Evolutionary conservation across 306 rosid species (phyloP).

Genomic region (Sicyos edulis): DNA sequence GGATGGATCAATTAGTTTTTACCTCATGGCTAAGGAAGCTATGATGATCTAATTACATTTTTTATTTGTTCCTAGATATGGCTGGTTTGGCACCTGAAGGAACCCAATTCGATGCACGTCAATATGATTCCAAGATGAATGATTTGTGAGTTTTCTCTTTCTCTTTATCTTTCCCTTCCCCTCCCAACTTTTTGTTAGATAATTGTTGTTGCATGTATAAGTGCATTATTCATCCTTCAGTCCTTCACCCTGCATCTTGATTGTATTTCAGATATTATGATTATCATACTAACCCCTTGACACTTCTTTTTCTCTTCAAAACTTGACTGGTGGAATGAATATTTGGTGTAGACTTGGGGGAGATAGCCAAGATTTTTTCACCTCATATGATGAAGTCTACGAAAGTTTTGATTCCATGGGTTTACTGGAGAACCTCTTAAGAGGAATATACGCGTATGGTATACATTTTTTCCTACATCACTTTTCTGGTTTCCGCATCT

Average conservation of each 20-base stretch:
- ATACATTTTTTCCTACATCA: constrained; percentile 12
- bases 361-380: constrained; percentile 56
- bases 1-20: not conserved
- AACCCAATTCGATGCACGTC: constrained; percentile 54
- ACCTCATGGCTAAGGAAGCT: not conserved
- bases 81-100: constrained; percentile 53
- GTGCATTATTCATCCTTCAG: not conserved
- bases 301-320: not conserved
- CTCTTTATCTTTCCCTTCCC: not conserved
- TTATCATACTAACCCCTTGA: not conserved
- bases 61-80: constrained; percentile 33
- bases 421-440: constrained; percentile 66
- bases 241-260: not conserved
- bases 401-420: constrained; percentile 64
- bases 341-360: constrained; percentile 41
- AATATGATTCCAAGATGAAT: constrained; percentile 56
- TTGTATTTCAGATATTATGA: not conserved
- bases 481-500: not conserved
- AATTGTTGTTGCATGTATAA: not conserved
- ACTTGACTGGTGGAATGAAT: constrained; percentile 12
- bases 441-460: constrained; percentile 77
- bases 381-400: constrained; percentile 60
- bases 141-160: constrained; percentile 39
- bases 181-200: not conserved
- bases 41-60: not conserved